Base-by-base conservation (phyloP, 2,329 filamentous ascomycete species). In the Calonectria naviculata region DNA sequence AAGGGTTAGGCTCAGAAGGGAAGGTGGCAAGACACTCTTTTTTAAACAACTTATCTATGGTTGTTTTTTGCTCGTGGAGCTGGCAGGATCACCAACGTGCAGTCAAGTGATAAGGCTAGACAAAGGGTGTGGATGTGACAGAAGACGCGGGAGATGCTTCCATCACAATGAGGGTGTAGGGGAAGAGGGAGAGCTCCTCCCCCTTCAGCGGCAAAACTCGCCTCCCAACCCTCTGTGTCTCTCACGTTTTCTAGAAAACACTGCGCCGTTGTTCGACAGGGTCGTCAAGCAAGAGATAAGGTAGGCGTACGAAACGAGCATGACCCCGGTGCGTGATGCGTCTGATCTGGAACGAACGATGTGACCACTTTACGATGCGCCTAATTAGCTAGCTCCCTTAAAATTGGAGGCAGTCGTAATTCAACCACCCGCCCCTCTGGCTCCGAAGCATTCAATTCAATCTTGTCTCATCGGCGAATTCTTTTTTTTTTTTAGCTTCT, bases 21-120 rank as follows among this genome's bases (percentile, higher is more conserved):
- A 66, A 70, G 68, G 68, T 70, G 68, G 63, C 68, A 54, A 70
- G 21, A 58, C 42, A 47, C n/a, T 38, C 7, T 36, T 17, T 36
- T 58, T 58, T 58, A 38, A 58, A 58, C 52, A 58, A 26, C 34
- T 9, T 36, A 58, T 58, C 52, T 58, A 58, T 58, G 52, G 52
- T 58, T 58, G 7, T 58, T 38, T 38, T 58, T 58, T 58, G 34
- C 34, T 36, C 9, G 34, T 9, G 52, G 21, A n/a, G 13, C n/a
- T 58, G 31, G 31, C 3, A 19, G 12, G 52, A 58, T 58, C 52
- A 34, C 21, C 52, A 15, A 26, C 31, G 47, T 17, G 17, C 46
- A 41, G 10, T 26, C 17, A 6, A 34, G 29, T 17, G 52, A 58
- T 58, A 58, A 36, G 52, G 52, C 29, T 46, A 21, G 42, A 15